A percentile compares a stretch with the other conserved stretches of the same genome.
Evolutionary conservation across 768 basidiomycete genomes (phyloP).

Genomic region (Panaeolus papilionaceus): DNA sequence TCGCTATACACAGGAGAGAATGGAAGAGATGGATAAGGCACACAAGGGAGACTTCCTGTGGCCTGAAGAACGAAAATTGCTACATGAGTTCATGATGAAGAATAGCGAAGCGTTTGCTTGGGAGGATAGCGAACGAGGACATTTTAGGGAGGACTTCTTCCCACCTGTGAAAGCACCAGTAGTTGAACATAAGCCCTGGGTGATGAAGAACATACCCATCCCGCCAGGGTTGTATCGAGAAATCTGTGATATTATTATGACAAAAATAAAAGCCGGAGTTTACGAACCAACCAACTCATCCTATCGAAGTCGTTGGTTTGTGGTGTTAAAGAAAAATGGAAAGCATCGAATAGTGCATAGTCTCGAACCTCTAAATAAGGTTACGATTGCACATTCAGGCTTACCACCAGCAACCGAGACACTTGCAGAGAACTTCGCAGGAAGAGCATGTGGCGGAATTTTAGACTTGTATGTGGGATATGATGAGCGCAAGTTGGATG

Average conservation of each 20-base stretch:
- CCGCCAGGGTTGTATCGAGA: too few relatives aligned
- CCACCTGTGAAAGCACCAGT: too few relatives aligned
- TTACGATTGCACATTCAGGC: constrained; percentile 41
- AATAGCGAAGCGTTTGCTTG: too few relatives aligned
- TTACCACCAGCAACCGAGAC: constrained; percentile 37
- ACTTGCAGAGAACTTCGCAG: constrained; percentile 40
- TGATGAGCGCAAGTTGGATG: constrained; percentile 37
- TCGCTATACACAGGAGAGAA: constrained; percentile 31
- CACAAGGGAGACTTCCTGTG: constrained; percentile 18
- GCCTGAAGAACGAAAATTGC: too few relatives aligned
- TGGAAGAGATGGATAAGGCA: constrained; percentile 24
- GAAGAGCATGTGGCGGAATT: constrained; percentile 34
- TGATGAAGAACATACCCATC: too few relatives aligned
- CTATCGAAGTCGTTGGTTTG: constrained; percentile 46
- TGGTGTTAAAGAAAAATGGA: constrained; percentile 43
- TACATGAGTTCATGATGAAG: too few relatives aligned
- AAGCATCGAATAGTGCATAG: constrained; percentile 42
- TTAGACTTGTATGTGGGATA: constrained; percentile 44
- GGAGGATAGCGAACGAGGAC: too few relatives aligned
- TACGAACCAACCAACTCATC: constrained; percentile 46
- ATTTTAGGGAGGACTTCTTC: too few relatives aligned
- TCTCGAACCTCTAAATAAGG: constrained; percentile 43
- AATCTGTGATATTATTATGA: constrained; percentile 30
- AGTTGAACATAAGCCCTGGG: too few relatives aligned
- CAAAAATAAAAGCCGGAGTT: constrained; percentile 43